Percentiles rank a stretch among this genome's conserved stretches.
phyloP scores from a whole-genome alignment of 139 green algal species.

The Coelastrella sp. region DNA sequence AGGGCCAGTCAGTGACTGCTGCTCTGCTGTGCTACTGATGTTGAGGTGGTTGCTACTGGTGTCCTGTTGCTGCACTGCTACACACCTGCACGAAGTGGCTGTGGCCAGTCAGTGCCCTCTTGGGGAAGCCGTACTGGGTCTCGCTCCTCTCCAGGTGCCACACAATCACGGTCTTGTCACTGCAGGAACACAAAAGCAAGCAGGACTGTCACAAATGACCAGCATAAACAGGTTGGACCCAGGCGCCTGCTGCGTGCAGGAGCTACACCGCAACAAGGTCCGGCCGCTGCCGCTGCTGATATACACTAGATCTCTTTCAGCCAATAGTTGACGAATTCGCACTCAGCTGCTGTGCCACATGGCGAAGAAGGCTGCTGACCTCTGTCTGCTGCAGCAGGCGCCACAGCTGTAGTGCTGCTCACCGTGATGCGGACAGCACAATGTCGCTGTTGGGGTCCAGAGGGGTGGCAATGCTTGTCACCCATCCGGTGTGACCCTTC shows the following conservation, averaged over 20 bases:
- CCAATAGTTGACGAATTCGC: too few relatives aligned
- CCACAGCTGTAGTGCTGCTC: constrained; percentile 18
- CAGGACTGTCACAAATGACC: too few relatives aligned
- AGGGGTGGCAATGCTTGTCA: constrained; percentile 91
- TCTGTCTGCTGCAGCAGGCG: not conserved
- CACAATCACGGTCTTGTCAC: constrained; percentile 98
- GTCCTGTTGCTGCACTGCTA: not conserved
- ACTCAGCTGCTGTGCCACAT: too few relatives aligned
- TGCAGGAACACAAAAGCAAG: constrained; percentile 48
- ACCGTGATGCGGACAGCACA: constrained; percentile 94
- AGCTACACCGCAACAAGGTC: too few relatives aligned
- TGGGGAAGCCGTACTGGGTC: constrained; percentile 87
- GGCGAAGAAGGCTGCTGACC: not conserved
- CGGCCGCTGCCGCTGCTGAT: too few relatives aligned
- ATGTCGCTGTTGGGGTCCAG: constrained; percentile 95
- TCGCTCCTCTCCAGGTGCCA: constrained; percentile 93
- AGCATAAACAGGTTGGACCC: too few relatives aligned
- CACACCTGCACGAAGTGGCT: constrained; percentile 82
- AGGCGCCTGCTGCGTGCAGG: too few relatives aligned
- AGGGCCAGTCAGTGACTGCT: not conserved
- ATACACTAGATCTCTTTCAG: too few relatives aligned
- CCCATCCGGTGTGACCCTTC: constrained; percentile 80
- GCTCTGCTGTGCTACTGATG: not conserved
- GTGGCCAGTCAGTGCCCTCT: constrained; percentile 89
- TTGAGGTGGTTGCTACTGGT: not conserved